Evolutionary conservation across 1,284 basidiomycete species (phyloP).

Genomic region (Pisolithus thermaeus): DNA sequence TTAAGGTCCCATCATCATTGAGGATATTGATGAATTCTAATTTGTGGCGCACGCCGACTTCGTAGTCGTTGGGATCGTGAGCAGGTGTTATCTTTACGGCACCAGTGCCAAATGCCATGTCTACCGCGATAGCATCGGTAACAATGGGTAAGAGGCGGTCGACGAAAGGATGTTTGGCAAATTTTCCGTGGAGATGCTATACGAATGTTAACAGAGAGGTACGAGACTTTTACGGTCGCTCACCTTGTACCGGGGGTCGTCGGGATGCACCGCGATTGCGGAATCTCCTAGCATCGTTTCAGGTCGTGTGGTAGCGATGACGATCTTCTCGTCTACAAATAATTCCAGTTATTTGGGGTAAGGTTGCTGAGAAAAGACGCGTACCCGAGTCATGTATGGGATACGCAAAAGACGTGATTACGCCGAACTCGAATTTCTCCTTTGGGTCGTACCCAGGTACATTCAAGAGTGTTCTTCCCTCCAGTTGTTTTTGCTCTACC

Average conservation of each 20-base stretch:
- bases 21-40: slow-evolving; percentile 94
- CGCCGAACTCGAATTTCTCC: slow-evolving; percentile 97
- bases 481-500: slow-evolving; percentile 94
- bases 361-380: slow-evolving; percentile 9
- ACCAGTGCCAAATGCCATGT: slow-evolving; percentile 97
- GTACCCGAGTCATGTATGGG: slow-evolving; percentile 78
- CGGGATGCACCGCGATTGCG: slow-evolving; percentile 94
- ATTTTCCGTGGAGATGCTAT: slow-evolving; percentile 93
- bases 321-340: slow-evolving; percentile 76
- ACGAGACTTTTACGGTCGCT: background rate
- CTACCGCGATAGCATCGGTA: slow-evolving; percentile 80
- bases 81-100: slow-evolving; percentile 99
- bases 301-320: slow-evolving; percentile 96
- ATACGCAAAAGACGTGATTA: slow-evolving; percentile 94
- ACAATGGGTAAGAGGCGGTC: slow-evolving; percentile 87
- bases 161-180: slow-evolving; percentile 87
- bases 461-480: slow-evolving; percentile 80
- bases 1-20: slow-evolving; percentile 97
- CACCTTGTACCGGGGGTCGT: slow-evolving; percentile 85
- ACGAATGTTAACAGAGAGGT: background rate
- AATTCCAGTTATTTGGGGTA: background rate
- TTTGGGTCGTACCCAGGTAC: slow-evolving; percentile 94
- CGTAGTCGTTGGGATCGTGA: slow-evolving; percentile 97
- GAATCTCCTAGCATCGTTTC: slow-evolving; percentile 99
- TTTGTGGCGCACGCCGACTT: slow-evolving; percentile 85